phyloP scores from a whole-genome alignment of 768 basidiomycete species.

The Lactarius quietus region DNA sequence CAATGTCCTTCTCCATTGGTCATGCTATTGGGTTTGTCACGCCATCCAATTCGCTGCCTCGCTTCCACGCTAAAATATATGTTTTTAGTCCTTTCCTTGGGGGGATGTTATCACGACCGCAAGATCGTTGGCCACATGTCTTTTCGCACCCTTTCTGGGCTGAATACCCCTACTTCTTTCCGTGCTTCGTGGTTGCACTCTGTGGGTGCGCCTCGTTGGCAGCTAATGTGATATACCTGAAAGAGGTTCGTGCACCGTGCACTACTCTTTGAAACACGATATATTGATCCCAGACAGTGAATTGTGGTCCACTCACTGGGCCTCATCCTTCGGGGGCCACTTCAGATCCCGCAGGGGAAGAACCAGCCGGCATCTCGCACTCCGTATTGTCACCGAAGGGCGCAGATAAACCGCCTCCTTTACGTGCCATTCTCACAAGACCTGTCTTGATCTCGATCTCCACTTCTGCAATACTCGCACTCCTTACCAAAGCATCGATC shows the following conservation, averaged over 20 bases:
- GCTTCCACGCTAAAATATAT: background rate
- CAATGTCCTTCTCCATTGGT: background rate
- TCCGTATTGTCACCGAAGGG: background rate
- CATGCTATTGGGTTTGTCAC: slow-evolving; percentile 13
- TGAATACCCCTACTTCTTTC: slow-evolving; percentile 28
- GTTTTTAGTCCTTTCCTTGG: slow-evolving; percentile 23
- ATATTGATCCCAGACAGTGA: background rate
- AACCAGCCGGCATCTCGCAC: background rate
- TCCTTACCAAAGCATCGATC: slow-evolving; percentile 40
- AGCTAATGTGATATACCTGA: background rate
- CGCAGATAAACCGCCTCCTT: slow-evolving; percentile 25
- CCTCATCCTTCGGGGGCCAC: background rate
- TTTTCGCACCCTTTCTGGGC: slow-evolving; percentile 26
- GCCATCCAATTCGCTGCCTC: background rate
- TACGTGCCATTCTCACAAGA: slow-evolving; percentile 30
- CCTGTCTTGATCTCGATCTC: slow-evolving; percentile 39
- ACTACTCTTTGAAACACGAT: background rate
- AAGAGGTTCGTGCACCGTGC: background rate
- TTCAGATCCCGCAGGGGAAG: background rate
- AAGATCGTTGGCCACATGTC: slow-evolving; percentile 23
- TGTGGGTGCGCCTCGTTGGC: background rate
- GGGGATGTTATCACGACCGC: slow-evolving; percentile 26
- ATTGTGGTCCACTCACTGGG: background rate
- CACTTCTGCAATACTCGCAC: slow-evolving; percentile 41
- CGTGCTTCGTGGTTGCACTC: slow-evolving; percentile 14